These are phyloP conservation scores for Fusarium keratoplasticum DNA, from an alignment of 2,329 filamentous ascomycete genomes.

Conservation along the genomic window DNA sequence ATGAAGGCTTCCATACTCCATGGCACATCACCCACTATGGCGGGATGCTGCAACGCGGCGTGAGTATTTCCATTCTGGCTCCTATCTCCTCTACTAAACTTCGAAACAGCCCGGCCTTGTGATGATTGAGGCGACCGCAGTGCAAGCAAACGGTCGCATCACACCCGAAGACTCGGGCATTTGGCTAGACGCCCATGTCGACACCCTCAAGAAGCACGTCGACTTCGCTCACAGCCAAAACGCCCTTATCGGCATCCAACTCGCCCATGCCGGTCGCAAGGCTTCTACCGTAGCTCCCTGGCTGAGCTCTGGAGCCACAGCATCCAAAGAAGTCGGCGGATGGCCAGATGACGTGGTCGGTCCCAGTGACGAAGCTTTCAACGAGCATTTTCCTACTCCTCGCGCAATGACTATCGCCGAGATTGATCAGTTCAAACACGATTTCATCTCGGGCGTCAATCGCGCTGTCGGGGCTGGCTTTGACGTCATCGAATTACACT, in stretches of 20 bases:
- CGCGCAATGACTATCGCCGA: slow-evolving; percentile 74
- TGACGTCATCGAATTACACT: slow-evolving; percentile 79
- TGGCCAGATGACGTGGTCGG: slow-evolving; percentile 65
- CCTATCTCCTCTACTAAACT: not conserved
- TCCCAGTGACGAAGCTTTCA: slow-evolving; percentile 64
- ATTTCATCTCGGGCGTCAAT: slow-evolving; percentile 66
- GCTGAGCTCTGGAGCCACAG: slow-evolving; percentile 58
- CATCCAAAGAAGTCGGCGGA: slow-evolving; percentile 61
- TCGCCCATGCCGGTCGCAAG: slow-evolving; percentile 76
- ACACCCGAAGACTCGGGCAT: slow-evolving; percentile 76
- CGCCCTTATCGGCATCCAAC: slow-evolving; percentile 75
- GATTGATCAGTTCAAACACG: slow-evolving; percentile 72
- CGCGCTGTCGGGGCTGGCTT: slow-evolving; percentile 74
- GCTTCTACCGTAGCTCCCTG: slow-evolving; percentile 66
- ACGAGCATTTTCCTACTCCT: slow-evolving; percentile 68
- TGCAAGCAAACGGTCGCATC: slow-evolving; percentile 76
- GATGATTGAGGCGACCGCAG: slow-evolving; percentile 76
- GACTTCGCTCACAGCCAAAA: slow-evolving; percentile 77
- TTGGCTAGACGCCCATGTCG: slow-evolving; percentile 79
- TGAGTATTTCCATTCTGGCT: slow-evolving; percentile 19
- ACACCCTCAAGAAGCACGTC: slow-evolving; percentile 65
- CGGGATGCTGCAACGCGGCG: slow-evolving; percentile 76
- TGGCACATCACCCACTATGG: slow-evolving; percentile 82
- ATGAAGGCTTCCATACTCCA: slow-evolving; percentile 70
- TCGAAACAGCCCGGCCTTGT: slow-evolving; percentile 64